Percentiles rank a stretch among this genome's conserved stretches.
Conservation (phyloP, 495 filamentous ascomycete genomes). For the Alectoria sarmentosa region DNA sequence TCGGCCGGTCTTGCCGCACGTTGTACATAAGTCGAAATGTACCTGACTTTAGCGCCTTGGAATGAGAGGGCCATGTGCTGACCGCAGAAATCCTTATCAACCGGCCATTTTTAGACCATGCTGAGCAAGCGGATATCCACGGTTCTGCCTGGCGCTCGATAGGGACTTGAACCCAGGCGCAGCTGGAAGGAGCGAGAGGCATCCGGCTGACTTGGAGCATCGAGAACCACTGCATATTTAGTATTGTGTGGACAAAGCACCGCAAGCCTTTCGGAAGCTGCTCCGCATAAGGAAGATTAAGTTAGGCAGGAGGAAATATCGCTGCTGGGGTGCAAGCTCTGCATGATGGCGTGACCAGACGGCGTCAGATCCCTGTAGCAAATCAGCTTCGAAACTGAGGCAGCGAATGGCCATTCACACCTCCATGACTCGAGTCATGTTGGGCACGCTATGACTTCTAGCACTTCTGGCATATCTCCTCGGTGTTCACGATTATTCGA, state of each 20-base stretch:
- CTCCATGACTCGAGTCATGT: not conserved
- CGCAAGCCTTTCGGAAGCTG: not conserved
- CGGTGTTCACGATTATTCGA: not conserved
- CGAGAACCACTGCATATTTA: not conserved
- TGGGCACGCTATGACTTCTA: not conserved
- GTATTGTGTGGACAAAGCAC: not conserved
- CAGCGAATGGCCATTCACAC: not conserved
- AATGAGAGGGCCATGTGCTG: not conserved
- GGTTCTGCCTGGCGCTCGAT: not conserved
- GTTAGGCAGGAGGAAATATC: not conserved
- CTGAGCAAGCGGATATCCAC: not conserved
- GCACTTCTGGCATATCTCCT: not conserved
- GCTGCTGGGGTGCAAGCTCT: constrained; percentile 1
- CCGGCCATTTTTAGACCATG: not conserved
- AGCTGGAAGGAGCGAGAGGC: not conserved
- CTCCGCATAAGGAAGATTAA: not conserved
- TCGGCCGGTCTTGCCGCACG: not conserved
- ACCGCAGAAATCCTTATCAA: not conserved
- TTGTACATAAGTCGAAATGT: not conserved
- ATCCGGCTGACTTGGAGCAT: not conserved
- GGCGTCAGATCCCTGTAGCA: not conserved
- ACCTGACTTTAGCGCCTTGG: not conserved
- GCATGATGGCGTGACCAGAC: not conserved
- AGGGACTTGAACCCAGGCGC: not conserved
- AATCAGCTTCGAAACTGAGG: not conserved